Evolutionary conservation across 176 grass and related monocot genomes (phyloP), one percentile per base, ranked within the genome.

Genomic region (Oryza officinalis): DNA sequence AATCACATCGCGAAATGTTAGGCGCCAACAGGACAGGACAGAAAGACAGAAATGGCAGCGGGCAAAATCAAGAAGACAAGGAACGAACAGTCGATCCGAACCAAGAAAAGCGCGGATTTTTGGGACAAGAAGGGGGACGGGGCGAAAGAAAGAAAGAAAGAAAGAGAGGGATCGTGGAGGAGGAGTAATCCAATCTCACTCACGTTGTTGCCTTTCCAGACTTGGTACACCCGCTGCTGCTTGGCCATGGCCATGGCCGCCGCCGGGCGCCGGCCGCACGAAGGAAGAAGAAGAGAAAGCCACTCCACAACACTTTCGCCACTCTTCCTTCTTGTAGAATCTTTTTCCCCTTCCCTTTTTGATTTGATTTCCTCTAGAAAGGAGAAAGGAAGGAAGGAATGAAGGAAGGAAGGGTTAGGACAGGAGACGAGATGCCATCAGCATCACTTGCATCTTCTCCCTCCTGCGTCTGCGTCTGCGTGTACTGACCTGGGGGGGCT

Each of bases 121-220:
- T 49, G 37, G 73, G 65, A 77, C 45, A 72, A 54, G 1, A 44
- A 35, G n/a, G 57, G 57, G 45, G 20, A 46, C 22, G 10, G 26
- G 11, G 23, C 28, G 7, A 4, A 74, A n/a, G 67, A 23, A 27
- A 69, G 20, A 23, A 27, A 69, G 20, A 28, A 35, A 74, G 40
- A 46, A 11, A 20, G 44, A 74, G 40, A n/a, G 63, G 2, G 32
- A 54, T 65, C 59, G 30, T 12, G 32, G 32, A 33, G 43, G 28
- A 38, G 52, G 28, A 60, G 54, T 54, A 75, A 73, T 57, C 13
- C 1, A 45, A 81, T 65, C 83, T 50, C 80, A 86, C 94, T 92
- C 81, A 92, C 92, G 92, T 94, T 98, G 27, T 87, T 92, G 61
- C 85, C 93, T 83, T 63, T 95, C 96, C 91, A 98, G 85, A 50